A percentile compares a stretch with the other conserved stretches of the same genome.
phyloP scores from a whole-genome alignment of 2,329 filamentous ascomycete genomes.

The Colletotrichum viniferum region DNA sequence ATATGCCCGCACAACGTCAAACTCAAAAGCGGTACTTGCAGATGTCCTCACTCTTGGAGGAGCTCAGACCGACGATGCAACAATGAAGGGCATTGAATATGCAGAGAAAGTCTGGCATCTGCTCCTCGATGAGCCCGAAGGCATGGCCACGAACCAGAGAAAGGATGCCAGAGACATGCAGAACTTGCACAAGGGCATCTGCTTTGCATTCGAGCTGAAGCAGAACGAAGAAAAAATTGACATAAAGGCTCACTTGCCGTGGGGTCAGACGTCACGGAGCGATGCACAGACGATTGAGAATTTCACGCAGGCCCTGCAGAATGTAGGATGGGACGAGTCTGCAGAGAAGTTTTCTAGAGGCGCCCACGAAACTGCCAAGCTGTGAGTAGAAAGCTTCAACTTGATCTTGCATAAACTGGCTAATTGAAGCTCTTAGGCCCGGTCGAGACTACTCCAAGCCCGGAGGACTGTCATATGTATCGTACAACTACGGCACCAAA shows the following conservation, averaged over 20 bases:
- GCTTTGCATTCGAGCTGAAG: constrained; percentile 28
- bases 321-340: not conserved
- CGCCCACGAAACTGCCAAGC: not conserved
- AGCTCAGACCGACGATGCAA: constrained; percentile 23
- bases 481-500: not conserved
- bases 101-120: constrained; percentile 27
- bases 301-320: not conserved
- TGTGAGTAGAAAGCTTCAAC: not conserved
- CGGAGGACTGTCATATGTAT: constrained; percentile 1
- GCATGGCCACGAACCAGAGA: constrained; percentile 4
- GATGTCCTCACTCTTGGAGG: constrained; percentile 28
- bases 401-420: not conserved
- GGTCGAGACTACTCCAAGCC: constrained; percentile 3
- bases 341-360: not conserved
- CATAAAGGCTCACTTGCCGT: constrained; percentile 7
- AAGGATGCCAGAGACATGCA: constrained; percentile 16
- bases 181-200: constrained; percentile 22
- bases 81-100: constrained; percentile 22
- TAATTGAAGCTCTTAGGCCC: not conserved
- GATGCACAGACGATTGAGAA: constrained; percentile 7
- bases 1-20: constrained; percentile 23
- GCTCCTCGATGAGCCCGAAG: constrained; percentile 26
- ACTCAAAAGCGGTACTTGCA: constrained; percentile 22
- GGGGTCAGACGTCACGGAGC: constrained; percentile 9
- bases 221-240: constrained; percentile 18